Base-by-base conservation (phyloP, 495 filamentous ascomycete genomes). In the Hypoxylon lenormandii region DNA sequence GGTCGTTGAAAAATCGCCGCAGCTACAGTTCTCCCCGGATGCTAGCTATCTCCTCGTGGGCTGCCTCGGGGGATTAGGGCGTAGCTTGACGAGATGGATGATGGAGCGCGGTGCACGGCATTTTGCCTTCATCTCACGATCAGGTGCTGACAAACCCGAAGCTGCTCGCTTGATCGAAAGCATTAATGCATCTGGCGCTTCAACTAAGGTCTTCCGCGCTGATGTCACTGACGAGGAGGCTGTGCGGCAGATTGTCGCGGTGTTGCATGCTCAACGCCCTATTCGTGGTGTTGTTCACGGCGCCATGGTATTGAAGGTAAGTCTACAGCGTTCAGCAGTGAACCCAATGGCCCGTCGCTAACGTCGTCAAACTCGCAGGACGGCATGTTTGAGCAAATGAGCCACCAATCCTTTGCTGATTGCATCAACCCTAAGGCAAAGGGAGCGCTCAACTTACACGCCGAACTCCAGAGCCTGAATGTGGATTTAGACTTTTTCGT, bases 401-500 rank as follows among this genome's bases (percentile, higher is more conserved):
- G 33, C 12, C 49, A 70, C 40, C 28, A 60, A 45, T 49, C 56
- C 3, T 70, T 57, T 26, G 49, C 48, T 10, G 51, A 70, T 18
- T 70, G 67, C 50, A 37, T 85, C 4, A 57, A 63, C 0, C 78
- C 80, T 40, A 86, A 86, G 64, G 68, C 84, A 4, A 21, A 45
- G 0, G 84, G 84, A 2, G 73, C 78, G 0, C 49, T 80, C 13
- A 71, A 65, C n/a, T 67, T 85, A 0, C 77, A 86, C 63, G 28
- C 58, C 3, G 69, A 69, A 0, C 79, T 83, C 37, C 38, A 53
- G 33, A 53, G 50, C 11, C 76, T 77, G 7, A 50, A 66, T 4
- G 51, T 66, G 1, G 64, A 64, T 2, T 77, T 88, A 1, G 88
- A 90, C 67, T 90, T 90, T 77, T 89, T 90, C 72, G 69, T 89